Conservation (phyloP, 257 asterid genomes). For the Nicotiana undulata region DNA sequence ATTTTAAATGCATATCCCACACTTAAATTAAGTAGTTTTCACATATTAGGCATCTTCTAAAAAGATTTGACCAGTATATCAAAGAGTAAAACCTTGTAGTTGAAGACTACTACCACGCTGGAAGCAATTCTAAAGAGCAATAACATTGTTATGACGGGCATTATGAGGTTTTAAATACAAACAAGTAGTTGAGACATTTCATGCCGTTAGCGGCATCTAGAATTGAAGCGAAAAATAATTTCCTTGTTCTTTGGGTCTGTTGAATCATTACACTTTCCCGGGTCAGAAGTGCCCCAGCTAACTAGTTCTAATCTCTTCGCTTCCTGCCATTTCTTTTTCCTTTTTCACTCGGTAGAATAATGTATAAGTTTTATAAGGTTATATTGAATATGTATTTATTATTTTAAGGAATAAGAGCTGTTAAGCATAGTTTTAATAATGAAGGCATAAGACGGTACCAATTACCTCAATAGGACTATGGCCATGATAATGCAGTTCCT, state of each 20-base stretch:
- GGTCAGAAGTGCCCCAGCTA: neutral
- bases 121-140: neutral
- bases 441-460: neutral
- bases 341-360: neutral
- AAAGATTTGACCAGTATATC: neutral
- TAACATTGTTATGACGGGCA: neutral
- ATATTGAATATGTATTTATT: neutral
- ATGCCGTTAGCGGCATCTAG: neutral
- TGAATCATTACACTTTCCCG: neutral
- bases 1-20: neutral
- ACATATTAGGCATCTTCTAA: neutral
- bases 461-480: neutral
- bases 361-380: neutral
- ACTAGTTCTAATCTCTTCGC: neutral
- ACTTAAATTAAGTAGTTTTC: neutral
- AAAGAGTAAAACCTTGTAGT: neutral
- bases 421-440: neutral
- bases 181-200: neutral
- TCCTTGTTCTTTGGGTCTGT: neutral
- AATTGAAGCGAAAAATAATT: neutral
- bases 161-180: neutral
- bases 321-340: neutral
- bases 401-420: neutral
- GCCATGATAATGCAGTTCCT: neutral
- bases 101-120: neutral